Evolutionary conservation across 1,139 yeast genomes (phyloP).

Genomic region (Hanseniaspora uvarum): DNA sequence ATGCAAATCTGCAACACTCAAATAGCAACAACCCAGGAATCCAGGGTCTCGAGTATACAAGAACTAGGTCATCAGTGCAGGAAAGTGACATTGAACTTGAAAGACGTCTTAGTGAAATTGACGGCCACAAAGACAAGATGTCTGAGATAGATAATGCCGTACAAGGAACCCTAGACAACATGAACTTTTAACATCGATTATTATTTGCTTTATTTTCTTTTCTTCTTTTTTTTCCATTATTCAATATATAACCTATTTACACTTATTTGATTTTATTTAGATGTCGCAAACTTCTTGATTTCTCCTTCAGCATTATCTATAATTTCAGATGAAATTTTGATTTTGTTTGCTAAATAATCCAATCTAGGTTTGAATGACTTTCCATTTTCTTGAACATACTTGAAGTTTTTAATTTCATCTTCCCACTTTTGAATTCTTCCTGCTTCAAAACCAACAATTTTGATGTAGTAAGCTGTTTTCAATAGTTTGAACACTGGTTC

Average conservation of each 20-base stretch:
- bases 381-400: constrained; percentile 37
- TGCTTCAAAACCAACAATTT: constrained; percentile 51
- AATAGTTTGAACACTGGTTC: constrained; percentile 46
- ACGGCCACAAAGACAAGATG: constrained; percentile 10
- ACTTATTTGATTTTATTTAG: not conserved
- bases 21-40: not conserved
- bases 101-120: constrained; percentile 15
- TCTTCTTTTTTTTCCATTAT: not conserved
- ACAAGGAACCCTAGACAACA: not conserved
- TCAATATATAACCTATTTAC: no score
- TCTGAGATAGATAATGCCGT: constrained; percentile 7
- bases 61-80: constrained; percentile 13
- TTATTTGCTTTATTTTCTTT: not conserved
- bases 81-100: constrained; percentile 14
- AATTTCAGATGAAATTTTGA: constrained; percentile 45
- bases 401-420: constrained; percentile 55
- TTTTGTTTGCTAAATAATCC: constrained; percentile 54
- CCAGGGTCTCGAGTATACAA: constrained; percentile 10
- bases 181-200: constrained; percentile 3
- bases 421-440: constrained; percentile 56
- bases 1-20: not conserved
- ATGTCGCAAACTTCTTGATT: constrained; percentile 29
- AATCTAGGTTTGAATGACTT: constrained; percentile 51
- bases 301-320: constrained; percentile 39
- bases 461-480: constrained; percentile 51